Conservation (phyloP, 2,329 filamentous ascomycete genomes). For the Fusarium robinianum region DNA sequence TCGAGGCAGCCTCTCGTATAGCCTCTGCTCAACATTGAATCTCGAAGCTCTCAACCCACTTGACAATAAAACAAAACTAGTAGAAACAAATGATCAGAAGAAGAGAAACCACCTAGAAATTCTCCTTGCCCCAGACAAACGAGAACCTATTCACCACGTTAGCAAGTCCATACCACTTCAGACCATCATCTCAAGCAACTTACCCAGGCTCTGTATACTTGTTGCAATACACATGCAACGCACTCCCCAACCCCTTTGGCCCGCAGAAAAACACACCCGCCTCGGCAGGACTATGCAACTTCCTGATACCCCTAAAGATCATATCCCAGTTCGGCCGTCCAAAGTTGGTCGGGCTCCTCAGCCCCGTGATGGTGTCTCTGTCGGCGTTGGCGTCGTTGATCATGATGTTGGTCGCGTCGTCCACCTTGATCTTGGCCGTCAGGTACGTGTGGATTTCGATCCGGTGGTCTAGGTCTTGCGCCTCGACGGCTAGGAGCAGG, state of each 20-base stretch:
- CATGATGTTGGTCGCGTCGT: constrained; percentile 90
- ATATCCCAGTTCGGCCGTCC: constrained; percentile 89
- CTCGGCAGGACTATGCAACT: constrained; percentile 74
- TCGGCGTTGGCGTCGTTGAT: constrained; percentile 87
- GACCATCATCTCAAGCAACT: constrained; percentile 38
- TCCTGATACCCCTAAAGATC: constrained; percentile 82
- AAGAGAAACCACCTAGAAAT: constrained; percentile 61
- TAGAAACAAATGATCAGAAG: no score
- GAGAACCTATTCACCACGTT: constrained; percentile 58
- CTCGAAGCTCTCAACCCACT: neutral
- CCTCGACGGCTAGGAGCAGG: constrained; percentile 80
- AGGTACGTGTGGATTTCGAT: constrained; percentile 92
- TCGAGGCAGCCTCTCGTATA: no score
- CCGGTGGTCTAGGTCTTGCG: constrained; percentile 79
- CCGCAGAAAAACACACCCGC: constrained; percentile 86
- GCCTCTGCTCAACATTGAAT: no score
- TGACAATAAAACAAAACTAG: neutral
- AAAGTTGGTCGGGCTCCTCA: constrained; percentile 82
- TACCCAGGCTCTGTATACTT: constrained; percentile 83
- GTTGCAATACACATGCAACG: constrained; percentile 82
- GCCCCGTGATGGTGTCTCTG: constrained; percentile 81
- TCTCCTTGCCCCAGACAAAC: constrained; percentile 72
- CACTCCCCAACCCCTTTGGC: constrained; percentile 76
- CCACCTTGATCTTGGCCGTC: constrained; percentile 82
- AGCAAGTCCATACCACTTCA: constrained; percentile 36